Evolutionary conservation across 306 rosid genomes (phyloP).

Genomic region (Calophaca sinica): DNA sequence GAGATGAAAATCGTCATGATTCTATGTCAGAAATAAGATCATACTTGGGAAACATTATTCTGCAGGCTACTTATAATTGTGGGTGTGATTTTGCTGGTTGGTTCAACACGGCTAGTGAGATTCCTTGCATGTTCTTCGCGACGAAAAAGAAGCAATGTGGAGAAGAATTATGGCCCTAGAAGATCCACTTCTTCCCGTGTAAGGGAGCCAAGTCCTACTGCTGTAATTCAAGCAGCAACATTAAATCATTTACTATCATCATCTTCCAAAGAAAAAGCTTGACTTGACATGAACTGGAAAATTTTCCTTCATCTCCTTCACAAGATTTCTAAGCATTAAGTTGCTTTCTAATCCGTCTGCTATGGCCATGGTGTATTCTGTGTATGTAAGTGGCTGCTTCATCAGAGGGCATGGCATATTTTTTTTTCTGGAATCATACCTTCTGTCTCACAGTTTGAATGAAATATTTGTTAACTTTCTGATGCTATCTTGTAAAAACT

Average conservation of each 20-base stretch:
- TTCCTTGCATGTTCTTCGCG: conserved; percentile 59
- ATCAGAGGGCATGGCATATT: conserved; percentile 47
- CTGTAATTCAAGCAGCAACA: conserved; percentile 80
- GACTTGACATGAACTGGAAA: conserved; percentile 46
- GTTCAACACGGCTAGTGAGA: conserved; percentile 72
- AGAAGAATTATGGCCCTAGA: conserved; percentile 61
- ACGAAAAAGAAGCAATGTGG: conserved; percentile 56
- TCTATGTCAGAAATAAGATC: not conserved
- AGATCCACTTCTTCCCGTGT: conserved; percentile 59
- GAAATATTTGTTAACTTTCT: conserved; percentile 30
- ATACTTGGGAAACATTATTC: conserved; percentile 31
- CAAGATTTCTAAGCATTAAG: conserved; percentile 26
- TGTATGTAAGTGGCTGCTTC: conserved; percentile 45
- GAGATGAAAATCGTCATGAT: not conserved
- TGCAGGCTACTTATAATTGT: conserved; percentile 79
- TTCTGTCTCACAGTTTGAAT: conserved; percentile 29
- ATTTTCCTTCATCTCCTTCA: conserved; percentile 24
- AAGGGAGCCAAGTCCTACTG: conserved; percentile 79
- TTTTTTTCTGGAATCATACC: conserved; percentile 54
- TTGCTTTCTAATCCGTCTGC: conserved; percentile 3
- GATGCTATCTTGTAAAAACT: conserved; percentile 29
- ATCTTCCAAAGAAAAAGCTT: conserved; percentile 80
- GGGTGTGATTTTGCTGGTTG: conserved; percentile 92
- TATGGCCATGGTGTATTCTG: conserved; percentile 49
- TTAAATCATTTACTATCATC: conserved; percentile 74